Evolutionary conservation across 2,329 filamentous ascomycete genomes (phyloP).

Genomic region (Purpureocillium takamizusanense): DNA sequence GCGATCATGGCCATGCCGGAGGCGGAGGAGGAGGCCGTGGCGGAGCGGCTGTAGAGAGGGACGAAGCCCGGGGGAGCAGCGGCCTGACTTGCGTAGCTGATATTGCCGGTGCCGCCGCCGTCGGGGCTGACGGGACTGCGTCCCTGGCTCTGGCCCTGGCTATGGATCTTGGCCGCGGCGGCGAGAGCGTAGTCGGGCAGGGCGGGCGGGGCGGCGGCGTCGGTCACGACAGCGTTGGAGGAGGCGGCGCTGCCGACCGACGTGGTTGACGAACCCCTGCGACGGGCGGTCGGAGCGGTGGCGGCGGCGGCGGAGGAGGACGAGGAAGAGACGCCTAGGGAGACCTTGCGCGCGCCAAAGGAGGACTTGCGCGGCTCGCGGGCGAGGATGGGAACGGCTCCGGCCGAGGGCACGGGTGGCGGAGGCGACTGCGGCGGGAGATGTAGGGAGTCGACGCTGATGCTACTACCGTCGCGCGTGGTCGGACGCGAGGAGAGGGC

Average conservation of each 20-base stretch:
- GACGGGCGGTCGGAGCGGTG: conserved; percentile 32
- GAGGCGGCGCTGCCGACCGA: conserved; percentile 25
- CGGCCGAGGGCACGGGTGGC: neutral
- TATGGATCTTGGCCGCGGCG: conserved; percentile 35
- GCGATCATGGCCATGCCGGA: conserved; percentile 10
- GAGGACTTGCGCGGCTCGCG: no score
- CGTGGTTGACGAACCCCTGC: conserved; percentile 25
- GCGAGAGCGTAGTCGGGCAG: conserved; percentile 44
- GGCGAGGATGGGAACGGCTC: no score
- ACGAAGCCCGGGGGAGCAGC: neutral
- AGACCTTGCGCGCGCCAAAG: neutral
- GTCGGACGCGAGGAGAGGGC: conserved; percentile 21
- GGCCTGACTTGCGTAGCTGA: no score
- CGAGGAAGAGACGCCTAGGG: conserved; percentile 7
- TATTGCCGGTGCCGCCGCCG: conserved; percentile 7
- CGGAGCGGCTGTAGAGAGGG: conserved; percentile 6
- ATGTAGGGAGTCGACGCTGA: neutral
- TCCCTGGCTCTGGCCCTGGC: conserved; percentile 9
- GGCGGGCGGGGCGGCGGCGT: conserved; percentile 40
- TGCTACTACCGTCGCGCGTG: conserved; percentile 23
- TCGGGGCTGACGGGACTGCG: conserved; percentile 10
- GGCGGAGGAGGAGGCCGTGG: conserved; percentile 1
- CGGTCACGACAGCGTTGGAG: conserved; percentile 29
- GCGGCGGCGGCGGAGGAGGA: conserved; percentile 15
- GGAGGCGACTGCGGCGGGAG: neutral